A percentile compares a stretch with the other conserved stretches of the same genome.
phyloP scores from a whole-genome alignment of 129 eudicot genomes.

The Helianthus tuberosus region DNA sequence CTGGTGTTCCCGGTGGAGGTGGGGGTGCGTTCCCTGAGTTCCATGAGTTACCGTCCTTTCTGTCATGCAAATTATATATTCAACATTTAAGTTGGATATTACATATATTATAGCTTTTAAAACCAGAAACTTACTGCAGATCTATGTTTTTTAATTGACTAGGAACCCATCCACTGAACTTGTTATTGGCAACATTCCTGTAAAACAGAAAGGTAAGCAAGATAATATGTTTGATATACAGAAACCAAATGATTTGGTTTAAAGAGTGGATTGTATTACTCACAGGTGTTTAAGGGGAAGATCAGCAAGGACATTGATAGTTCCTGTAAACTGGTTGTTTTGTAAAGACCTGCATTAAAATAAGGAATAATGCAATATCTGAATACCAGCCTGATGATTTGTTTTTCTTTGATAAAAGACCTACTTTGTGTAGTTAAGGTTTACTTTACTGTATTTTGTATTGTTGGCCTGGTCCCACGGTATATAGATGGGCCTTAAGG shows the following conservation, averaged over 20 bases:
- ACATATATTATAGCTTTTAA: not conserved
- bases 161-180: conserved; percentile 90
- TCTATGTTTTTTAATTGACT: conserved; percentile 67
- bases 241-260: conserved; percentile 5
- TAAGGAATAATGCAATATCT: no score
- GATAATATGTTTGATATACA: not conserved
- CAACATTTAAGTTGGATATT: not conserved
- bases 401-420: no score
- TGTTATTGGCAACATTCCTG: conserved; percentile 88
- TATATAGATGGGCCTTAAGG: no score
- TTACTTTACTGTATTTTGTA: no score
- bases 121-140: conserved; percentile 63
- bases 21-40: conserved; percentile 91
- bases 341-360: conserved; percentile 75
- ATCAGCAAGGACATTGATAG: conserved; percentile 83
- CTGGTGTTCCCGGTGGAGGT: conserved; percentile 97
- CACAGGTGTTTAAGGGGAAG: conserved; percentile 86
- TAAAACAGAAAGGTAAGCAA: not conserved
- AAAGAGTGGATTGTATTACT: conserved; percentile 29
- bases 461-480: no score
- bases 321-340: conserved; percentile 95
- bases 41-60: conserved; percentile 78
- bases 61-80: conserved; percentile 39
- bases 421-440: no score
- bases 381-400: no score